Conservation (phyloP, 2,329 filamentous ascomycete genomes). For the Cordyceps javanica region DNA sequence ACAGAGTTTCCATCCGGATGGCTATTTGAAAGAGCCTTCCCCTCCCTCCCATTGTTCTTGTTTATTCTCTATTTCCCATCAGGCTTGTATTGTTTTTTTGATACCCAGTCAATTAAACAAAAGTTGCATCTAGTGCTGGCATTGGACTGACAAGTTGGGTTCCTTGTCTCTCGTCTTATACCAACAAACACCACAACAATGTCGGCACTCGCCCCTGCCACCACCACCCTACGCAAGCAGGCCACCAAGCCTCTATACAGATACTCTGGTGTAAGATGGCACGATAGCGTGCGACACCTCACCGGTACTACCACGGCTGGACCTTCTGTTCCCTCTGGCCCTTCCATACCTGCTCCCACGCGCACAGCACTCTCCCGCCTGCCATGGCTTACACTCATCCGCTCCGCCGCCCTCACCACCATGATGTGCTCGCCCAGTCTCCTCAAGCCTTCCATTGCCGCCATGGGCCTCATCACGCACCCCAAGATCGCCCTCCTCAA, state of each 20-base stretch:
- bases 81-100: not conserved
- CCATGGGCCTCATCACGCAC: conserved; percentile 19
- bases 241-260: conserved; percentile 9
- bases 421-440: conserved; percentile 22
- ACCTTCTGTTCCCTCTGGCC: not conserved
- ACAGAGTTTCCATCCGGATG: conserved; percentile 8
- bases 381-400: conserved; percentile 19
- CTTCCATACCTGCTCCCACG: conserved; percentile 2
- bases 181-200: conserved; percentile 1
- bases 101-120: not conserved
- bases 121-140: not conserved
- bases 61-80: not conserved
- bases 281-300: conserved; percentile 10
- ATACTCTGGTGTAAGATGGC: conserved; percentile 7
- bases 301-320: conserved; percentile 8
- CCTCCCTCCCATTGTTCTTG: not conserved
- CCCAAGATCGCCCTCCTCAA: conserved; percentile 35
- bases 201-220: conserved; percentile 7
- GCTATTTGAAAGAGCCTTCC: conserved; percentile 10
- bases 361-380: conserved; percentile 17
- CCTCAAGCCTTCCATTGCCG: conserved; percentile 20
- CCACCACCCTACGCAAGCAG: conserved; percentile 6
- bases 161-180: conserved; percentile 2
- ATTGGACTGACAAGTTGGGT: not conserved
- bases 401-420: conserved; percentile 22